Evolutionary conservation across 2,329 filamentous ascomycete genomes (phyloP).

Genomic region (Diaporthe sp.): DNA sequence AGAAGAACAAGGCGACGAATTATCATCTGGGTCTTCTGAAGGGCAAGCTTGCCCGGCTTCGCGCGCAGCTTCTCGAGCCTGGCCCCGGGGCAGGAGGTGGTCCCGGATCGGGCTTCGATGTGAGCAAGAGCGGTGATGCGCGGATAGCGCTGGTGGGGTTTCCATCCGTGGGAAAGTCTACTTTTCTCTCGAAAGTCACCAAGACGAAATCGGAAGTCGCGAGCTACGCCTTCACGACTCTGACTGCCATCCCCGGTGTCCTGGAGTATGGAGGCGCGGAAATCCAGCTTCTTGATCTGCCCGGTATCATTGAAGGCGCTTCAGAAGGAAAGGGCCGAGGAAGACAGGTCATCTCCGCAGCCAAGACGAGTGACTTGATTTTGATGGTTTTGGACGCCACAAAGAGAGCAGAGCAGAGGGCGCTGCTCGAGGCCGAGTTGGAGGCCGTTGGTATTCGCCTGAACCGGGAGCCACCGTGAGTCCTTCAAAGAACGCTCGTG

Average conservation of each 20-base stretch:
- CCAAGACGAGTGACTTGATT: constrained; percentile 97
- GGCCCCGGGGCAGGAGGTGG: constrained; percentile 82
- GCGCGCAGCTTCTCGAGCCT: constrained; percentile 94
- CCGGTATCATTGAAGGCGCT: constrained; percentile 98
- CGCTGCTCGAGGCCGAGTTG: constrained; percentile 89
- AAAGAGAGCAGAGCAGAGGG: constrained; percentile 93
- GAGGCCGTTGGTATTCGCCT: constrained; percentile 95
- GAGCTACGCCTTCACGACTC: constrained; percentile 95
- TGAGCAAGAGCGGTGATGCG: constrained; percentile 96
- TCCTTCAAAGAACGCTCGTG: constrained; percentile 32
- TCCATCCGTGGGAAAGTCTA: constrained; percentile 98
- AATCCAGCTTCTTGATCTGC: constrained; percentile 97
- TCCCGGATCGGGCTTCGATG: constrained; percentile 88
- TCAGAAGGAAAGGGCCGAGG: constrained; percentile 96
- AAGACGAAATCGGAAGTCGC: constrained; percentile 98
- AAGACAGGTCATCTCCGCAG: constrained; percentile 95
- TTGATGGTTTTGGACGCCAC: constrained; percentile 98
- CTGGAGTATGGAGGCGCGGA: constrained; percentile 98
- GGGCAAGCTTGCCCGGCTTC: constrained; percentile 95
- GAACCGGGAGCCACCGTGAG: constrained; percentile 90
- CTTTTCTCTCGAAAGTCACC: constrained; percentile 98
- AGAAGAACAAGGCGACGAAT: constrained; percentile 82
- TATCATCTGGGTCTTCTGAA: constrained; percentile 98
- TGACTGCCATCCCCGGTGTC: constrained; percentile 97
- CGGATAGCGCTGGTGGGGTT: constrained; percentile 98